Conservation (phyloP, 768 basidiomycete genomes). For the Crepidotus variabilis region DNA sequence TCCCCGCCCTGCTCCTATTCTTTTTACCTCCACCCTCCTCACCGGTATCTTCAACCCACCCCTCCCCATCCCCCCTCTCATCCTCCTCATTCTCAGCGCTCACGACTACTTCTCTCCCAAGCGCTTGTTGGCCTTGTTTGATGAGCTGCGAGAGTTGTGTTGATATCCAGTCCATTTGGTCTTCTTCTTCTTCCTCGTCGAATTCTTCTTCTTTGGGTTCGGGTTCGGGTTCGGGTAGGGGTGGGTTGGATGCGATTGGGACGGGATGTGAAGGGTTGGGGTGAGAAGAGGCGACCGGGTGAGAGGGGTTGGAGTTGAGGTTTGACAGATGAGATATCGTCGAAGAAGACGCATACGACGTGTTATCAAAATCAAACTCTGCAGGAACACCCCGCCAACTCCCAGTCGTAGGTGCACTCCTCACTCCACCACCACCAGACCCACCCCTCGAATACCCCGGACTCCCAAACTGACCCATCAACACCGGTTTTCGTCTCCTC, state of each 20-base stretch:
- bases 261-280: neutral
- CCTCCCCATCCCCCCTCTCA: slow-evolving; percentile 67
- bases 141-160: slow-evolving; percentile 67
- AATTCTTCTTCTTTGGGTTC: too few species aligned
- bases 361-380: too few species aligned
- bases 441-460: neutral
- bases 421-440: neutral
- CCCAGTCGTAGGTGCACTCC: too few species aligned
- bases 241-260: neutral
- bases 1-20: slow-evolving; percentile 11
- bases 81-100: slow-evolving; percentile 73
- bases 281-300: neutral
- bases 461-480: neutral
- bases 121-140: slow-evolving; percentile 73
- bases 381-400: too few species aligned
- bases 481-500: neutral
- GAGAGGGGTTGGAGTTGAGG: neutral
- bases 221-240: slow-evolving; percentile 41
- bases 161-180: slow-evolving; percentile 82
- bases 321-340: too few species aligned
- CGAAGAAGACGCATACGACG: too few species aligned
- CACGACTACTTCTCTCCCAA: slow-evolving; percentile 75
- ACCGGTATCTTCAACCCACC: slow-evolving; percentile 69
- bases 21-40: slow-evolving; percentile 17
- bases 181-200: slow-evolving; percentile 13